A percentile compares a stretch with the other conserved stretches of the same genome.
Conservation (phyloP, 345 rosid species). For the Conringia planisiliqua region DNA sequence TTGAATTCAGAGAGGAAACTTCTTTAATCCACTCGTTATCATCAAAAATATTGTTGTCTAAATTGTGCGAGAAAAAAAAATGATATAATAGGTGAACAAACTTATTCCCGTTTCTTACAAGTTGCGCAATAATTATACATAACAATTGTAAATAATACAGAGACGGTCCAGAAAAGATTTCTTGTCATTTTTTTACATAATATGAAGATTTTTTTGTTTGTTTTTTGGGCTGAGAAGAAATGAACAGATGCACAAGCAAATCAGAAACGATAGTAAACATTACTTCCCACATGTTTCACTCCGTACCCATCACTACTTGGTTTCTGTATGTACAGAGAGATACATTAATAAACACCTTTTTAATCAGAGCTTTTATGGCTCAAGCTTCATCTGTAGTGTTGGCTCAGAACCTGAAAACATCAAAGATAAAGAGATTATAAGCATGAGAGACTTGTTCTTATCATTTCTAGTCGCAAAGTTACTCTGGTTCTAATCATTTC, state of each 20-base stretch:
- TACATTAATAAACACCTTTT: background rate
- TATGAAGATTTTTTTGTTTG: background rate
- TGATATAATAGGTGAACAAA: background rate
- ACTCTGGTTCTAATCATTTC: background rate
- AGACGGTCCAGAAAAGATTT: conserved; percentile 9
- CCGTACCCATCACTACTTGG: conserved; percentile 36
- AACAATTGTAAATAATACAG: conserved; percentile 21
- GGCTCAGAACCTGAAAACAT: conserved; percentile 38
- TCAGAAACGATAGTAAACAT: conserved; percentile 29
- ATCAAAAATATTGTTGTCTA: background rate
- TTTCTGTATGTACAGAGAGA: conserved; percentile 34
- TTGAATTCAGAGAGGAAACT: background rate
- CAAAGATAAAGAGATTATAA: background rate
- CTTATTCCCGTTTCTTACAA: background rate
- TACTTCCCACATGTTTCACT: conserved; percentile 24
- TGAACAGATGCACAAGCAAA: conserved; percentile 36
- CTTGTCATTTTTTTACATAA: conserved; percentile 25
- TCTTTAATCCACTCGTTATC: background rate
- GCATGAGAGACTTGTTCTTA: background rate
- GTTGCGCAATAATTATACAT: conserved; percentile 3
- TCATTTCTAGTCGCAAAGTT: background rate
- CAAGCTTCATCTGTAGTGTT: conserved; percentile 39
- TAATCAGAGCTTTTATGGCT: conserved; percentile 22
- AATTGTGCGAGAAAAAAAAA: background rate
- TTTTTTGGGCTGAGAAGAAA: conserved; percentile 14